phyloP scores from a whole-genome alignment of 1,284 basidiomycete genomes.

The Ustilago bromivora region DNA sequence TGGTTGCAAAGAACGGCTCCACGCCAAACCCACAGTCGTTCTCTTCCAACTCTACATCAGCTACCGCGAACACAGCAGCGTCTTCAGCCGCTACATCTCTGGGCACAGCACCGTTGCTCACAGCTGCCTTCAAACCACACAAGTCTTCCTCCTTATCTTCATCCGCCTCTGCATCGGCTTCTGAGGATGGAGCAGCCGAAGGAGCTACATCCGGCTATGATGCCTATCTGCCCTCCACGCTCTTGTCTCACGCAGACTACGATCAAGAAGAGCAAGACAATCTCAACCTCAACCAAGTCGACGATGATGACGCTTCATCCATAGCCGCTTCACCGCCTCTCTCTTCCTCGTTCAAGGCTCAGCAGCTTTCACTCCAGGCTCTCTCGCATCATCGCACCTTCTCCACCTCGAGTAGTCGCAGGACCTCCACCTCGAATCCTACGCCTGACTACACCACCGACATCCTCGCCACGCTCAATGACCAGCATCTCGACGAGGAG shows the following conservation, averaged over 20 bases:
- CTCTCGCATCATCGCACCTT: slow-evolving; percentile 40
- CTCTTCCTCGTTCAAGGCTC: slow-evolving; percentile 52
- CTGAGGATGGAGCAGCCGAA: slow-evolving; percentile 43
- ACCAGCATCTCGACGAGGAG: slow-evolving; percentile 54
- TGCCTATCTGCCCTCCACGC: slow-evolving; percentile 26
- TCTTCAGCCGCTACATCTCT: slow-evolving; percentile 30
- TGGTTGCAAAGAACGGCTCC: slow-evolving; percentile 26
- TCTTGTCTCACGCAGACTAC: slow-evolving; percentile 19
- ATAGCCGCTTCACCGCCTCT: slow-evolving; percentile 48
- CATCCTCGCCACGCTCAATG: slow-evolving; percentile 52
- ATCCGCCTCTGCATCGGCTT: slow-evolving; percentile 54
- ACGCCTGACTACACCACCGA: slow-evolving; percentile 29
- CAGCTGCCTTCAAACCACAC: slow-evolving; percentile 45
- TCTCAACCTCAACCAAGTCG: slow-evolving; percentile 10
- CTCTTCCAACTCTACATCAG: slow-evolving; percentile 24
- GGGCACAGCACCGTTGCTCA: slow-evolving; percentile 29
- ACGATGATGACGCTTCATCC: slow-evolving; percentile 35
- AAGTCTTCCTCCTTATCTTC: slow-evolving; percentile 55
- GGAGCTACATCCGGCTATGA: slow-evolving; percentile 21
- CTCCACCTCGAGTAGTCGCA: slow-evolving; percentile 36
- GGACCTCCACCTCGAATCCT: slow-evolving; percentile 37
- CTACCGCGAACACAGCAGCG: slow-evolving; percentile 16
- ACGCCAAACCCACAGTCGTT: slow-evolving; percentile 14
- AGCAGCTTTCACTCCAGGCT: slow-evolving; percentile 47
- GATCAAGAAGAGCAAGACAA: neutral